phyloP scores from a whole-genome alignment of 495 filamentous ascomycete genomes.

The Cladorrhinum samala region DNA sequence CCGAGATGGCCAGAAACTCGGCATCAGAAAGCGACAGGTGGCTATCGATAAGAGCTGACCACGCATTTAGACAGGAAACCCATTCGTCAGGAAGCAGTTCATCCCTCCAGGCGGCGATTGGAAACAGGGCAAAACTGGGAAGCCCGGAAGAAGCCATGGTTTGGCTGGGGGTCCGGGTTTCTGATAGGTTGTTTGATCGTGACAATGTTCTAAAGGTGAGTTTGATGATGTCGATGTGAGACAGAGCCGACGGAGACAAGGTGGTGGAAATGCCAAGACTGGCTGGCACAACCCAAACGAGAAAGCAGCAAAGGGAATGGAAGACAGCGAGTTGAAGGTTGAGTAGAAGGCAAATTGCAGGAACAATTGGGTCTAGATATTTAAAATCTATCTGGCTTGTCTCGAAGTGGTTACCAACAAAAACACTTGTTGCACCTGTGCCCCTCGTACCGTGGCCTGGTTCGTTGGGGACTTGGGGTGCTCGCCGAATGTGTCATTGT shows the following conservation, averaged over 20 bases:
- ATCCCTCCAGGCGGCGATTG: constrained; percentile 58
- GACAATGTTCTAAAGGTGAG: neutral
- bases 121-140: constrained; percentile 70
- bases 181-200: neutral
- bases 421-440: neutral
- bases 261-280: neutral
- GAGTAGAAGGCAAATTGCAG: too few species aligned
- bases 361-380: too few species aligned
- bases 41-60: constrained; percentile 58
- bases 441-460: neutral
- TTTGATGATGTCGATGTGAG: constrained; percentile 3
- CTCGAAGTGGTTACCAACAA: neutral
- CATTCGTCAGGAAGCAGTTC: constrained; percentile 64
- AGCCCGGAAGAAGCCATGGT: constrained; percentile 29
- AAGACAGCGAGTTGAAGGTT: too few species aligned
- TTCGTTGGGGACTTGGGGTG: constrained; percentile 4
- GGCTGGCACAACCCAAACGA: too few species aligned
- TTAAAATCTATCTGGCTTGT: too few species aligned
- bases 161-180: neutral
- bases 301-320: too few species aligned
- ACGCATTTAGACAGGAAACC: constrained; percentile 71
- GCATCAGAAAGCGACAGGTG: constrained; percentile 54
- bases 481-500: constrained; percentile 34
- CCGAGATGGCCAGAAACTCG: constrained; percentile 44
- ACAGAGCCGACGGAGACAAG: neutral